phyloP scores from a whole-genome alignment of 1,284 basidiomycete species.

The Hymenochaete sp. region DNA sequence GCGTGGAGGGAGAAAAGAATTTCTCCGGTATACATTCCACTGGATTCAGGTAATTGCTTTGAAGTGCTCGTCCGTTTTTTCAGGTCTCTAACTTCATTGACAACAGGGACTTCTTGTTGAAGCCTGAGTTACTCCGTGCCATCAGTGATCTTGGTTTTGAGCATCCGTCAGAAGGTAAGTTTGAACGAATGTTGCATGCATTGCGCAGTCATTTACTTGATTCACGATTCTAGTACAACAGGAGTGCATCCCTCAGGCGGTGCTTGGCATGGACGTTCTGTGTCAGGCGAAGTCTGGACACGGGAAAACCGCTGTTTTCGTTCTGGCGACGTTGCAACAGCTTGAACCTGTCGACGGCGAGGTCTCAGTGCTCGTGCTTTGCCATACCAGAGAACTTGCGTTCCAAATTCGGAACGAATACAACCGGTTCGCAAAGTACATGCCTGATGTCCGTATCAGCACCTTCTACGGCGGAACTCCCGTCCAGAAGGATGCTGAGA shows the following conservation, averaged over 20 bases:
- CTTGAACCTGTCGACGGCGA: constrained; percentile 98
- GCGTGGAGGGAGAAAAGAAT: constrained; percentile 85
- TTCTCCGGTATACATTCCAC: constrained; percentile 97
- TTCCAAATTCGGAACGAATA: constrained; percentile 99
- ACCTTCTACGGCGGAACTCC: constrained; percentile 98
- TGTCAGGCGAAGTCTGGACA: constrained; percentile 99
- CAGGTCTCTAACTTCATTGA: constrained; percentile 22
- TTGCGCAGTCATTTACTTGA: not conserved
- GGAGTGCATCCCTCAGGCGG: constrained; percentile 99
- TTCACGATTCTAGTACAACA: constrained; percentile 74
- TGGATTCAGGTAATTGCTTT: constrained; percentile 66
- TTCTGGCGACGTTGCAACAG: constrained; percentile 95
- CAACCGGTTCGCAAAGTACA: constrained; percentile 98
- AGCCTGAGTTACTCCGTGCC: constrained; percentile 93
- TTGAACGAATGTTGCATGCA: constrained; percentile 19
- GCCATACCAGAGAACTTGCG: constrained; percentile 98
- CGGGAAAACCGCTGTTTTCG: constrained; percentile 99
- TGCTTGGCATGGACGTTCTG: constrained; percentile 98
- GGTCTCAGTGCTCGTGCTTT: constrained; percentile 94
- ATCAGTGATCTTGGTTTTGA: constrained; percentile 99
- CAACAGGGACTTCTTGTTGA: constrained; percentile 96
- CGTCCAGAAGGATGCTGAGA: constrained; percentile 89
- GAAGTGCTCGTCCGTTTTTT: not conserved
- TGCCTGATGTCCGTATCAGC: constrained; percentile 95
- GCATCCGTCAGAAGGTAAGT: constrained; percentile 94